phyloP scores from a whole-genome alignment of 306 rosid genomes.

The Ceratonia siliqua region DNA sequence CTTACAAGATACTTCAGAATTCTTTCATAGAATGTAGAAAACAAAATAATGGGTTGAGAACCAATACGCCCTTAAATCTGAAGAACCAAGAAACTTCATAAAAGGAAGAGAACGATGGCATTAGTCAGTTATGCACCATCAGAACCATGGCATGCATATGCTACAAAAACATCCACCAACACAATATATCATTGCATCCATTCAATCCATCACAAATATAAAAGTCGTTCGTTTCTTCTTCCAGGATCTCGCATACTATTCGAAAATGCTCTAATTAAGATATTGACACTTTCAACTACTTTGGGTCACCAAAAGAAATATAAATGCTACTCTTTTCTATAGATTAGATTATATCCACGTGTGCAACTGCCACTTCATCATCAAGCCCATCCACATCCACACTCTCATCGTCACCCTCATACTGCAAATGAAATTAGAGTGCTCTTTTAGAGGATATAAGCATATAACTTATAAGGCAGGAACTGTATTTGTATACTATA shows the following conservation, averaged over 20 bases:
- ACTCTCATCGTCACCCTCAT: conserved; percentile 62
- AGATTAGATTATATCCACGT: conserved; percentile 32
- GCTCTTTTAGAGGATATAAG: conserved; percentile 30
- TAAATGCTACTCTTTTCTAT: not conserved
- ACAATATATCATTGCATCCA: conserved; percentile 22
- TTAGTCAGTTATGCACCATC: no score
- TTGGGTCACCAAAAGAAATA: conserved; percentile 20
- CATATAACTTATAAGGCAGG: conserved; percentile 23
- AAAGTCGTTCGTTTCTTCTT: conserved; percentile 6
- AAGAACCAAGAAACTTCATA: not conserved
- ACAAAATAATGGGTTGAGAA: no score
- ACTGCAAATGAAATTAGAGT: conserved; percentile 54
- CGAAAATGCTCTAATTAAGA: conserved; percentile 24
- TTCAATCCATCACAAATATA: not conserved
- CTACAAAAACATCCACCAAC: conserved; percentile 8
- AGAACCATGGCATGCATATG: no score
- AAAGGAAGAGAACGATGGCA: no score
- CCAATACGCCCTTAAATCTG: not conserved
- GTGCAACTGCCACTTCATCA: conserved; percentile 41
- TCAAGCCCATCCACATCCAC: conserved; percentile 62
- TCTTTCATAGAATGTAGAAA: no score
- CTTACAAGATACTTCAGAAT: no score
- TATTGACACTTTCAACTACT: conserved; percentile 21
- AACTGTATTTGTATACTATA: not conserved
- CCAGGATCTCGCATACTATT: conserved; percentile 17